A percentile compares a stretch with the other conserved stretches of the same genome.
These are phyloP conservation scores for Fusarium sp. DNA, from an alignment of 2,329 filamentous ascomycete genomes.

Conservation along the genomic window DNA sequence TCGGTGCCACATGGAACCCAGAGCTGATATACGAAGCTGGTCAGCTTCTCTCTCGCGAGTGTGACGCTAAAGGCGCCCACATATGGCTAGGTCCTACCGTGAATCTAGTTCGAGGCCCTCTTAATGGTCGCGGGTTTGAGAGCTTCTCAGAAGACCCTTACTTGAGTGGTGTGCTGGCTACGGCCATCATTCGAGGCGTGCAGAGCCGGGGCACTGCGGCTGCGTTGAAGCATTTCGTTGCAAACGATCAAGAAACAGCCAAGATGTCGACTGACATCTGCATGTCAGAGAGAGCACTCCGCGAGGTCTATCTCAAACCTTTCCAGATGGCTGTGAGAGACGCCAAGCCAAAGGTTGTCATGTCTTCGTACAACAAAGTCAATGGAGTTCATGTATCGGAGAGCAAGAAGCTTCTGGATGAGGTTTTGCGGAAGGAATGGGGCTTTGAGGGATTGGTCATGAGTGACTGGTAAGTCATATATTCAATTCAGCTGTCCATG, in stretches of 20 bases:
- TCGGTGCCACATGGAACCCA: conserved; percentile 51
- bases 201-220: conserved; percentile 47
- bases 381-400: conserved; percentile 31
- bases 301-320: conserved; percentile 71
- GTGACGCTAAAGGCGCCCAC: conserved; percentile 60
- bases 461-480: conserved; percentile 26
- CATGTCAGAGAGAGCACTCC: conserved; percentile 62
- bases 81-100: conserved; percentile 69
- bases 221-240: conserved; percentile 49
- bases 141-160: conserved; percentile 65
- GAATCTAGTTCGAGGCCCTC: conserved; percentile 68
- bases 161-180: conserved; percentile 38
- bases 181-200: conserved; percentile 46
- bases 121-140: conserved; percentile 71
- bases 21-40: conserved; percentile 25
- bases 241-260: conserved; percentile 60
- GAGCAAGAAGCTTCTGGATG: conserved; percentile 2
- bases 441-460: conserved; percentile 18
- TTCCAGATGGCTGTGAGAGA: conserved; percentile 69
- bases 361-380: conserved; percentile 66
- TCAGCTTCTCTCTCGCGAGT: conserved; percentile 25
- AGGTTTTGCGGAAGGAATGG: conserved; percentile 25
- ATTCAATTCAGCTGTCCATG: rapidly evolving
- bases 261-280: conserved; percentile 58
- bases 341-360: conserved; percentile 62